Base-by-base conservation (phyloP, 2,329 filamentous ascomycete species). In the Penicillium sp. region DNA sequence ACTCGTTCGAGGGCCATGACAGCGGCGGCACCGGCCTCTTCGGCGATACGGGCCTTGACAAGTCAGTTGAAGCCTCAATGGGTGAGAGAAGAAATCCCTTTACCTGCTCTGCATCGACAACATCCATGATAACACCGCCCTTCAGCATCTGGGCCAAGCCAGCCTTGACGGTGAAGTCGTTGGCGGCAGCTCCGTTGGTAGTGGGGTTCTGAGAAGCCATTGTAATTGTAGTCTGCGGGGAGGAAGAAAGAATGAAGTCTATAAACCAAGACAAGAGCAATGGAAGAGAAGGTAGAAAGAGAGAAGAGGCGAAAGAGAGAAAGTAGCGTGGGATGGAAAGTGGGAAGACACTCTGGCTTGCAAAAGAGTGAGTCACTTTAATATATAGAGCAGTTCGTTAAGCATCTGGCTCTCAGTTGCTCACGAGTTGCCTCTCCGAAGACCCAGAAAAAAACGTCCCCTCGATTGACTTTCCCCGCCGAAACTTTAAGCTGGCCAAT, bases 51-150 rank as follows among this genome's bases (percentile, higher is more conserved):
- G 66, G 95, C 93, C 84, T 96, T 55, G 41, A 5, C 59, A 19
- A 45, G n/a, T 38, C 30, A 19, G 55, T 21, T 61, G 47, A 38
- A 17, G 47, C 4, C 46, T 52, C 41, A 35, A 48, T 54, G 44
- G 8, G 49, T 5, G 17, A 26, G 19, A 31, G 54, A 54, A 7
- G 15, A 45, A 31, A 48, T n/a, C 21, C 3, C 71, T 60, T 76
- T 76, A 88, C 88, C 83, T 91, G 93, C 75, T 92, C 91, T 29
- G 93, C 91, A 78, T 94, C 92, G 66, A 96, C 92, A 62, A 98
- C 95, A 80, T 99, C 95, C 95, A 99, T 99, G 81, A 99, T 99
- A 68, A 99, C 95, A 73, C 95, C 95, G 76, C 95, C 95, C 85
- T 98, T 97, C 81, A 98, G 84, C 95, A 99, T 99, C 80, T 96